Percentiles rank a stretch among this genome's conserved stretches.
Evolutionary conservation across 768 basidiomycete genomes (phyloP).

Genomic region (Daedalea quercina): DNA sequence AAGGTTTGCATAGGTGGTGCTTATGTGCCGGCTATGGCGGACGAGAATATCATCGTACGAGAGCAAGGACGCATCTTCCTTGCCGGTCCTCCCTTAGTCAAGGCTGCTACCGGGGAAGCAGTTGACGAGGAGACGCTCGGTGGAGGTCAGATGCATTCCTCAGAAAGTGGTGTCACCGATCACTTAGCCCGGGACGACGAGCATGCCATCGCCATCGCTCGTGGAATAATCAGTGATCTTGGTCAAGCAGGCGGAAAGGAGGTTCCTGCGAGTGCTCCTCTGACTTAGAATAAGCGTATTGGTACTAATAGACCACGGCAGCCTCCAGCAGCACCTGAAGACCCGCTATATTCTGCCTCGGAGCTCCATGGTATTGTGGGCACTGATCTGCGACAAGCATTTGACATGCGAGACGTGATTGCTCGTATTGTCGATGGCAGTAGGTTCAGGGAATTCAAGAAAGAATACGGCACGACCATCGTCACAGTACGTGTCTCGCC

Average conservation of each 20-base stretch:
- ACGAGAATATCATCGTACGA: conserved; percentile 86
- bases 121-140: conserved; percentile 92
- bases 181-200: conserved; percentile 82
- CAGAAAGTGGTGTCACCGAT: conserved; percentile 87
- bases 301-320: conserved; percentile 5
- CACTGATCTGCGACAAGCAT: conserved; percentile 79
- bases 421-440: conserved; percentile 89
- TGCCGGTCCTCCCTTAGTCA: conserved; percentile 90
- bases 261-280: conserved; percentile 35
- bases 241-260: conserved; percentile 52
- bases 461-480: conserved; percentile 87
- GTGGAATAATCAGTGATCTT: conserved; percentile 72
- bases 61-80: conserved; percentile 93
- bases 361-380: conserved; percentile 92
- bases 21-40: conserved; percentile 95
- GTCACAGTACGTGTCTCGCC: conserved; percentile 56
- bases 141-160: conserved; percentile 87
- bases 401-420: conserved; percentile 93
- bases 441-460: conserved; percentile 91
- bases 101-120: conserved; percentile 89
- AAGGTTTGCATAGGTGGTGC: conserved; percentile 57
- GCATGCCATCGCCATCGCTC: conserved; percentile 75
- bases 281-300: background rate
- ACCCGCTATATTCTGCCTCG: conserved; percentile 69
- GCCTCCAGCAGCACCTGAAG: conserved; percentile 58